phyloP scores from a whole-genome alignment of 2,329 filamentous ascomycete species.

The Harringtonia aguacate region DNA sequence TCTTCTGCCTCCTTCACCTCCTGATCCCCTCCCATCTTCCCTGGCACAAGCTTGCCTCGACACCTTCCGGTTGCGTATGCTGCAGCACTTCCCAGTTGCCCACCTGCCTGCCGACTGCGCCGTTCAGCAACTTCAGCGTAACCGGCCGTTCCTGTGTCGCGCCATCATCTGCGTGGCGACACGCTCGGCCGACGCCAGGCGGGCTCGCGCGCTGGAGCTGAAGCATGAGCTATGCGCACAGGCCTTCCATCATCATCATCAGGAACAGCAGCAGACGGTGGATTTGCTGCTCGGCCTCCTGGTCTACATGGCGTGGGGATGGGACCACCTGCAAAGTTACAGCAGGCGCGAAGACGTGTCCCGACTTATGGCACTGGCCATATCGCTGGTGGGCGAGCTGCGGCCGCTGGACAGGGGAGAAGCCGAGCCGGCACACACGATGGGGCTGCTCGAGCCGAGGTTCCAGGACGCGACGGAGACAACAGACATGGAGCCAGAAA shows the following conservation, averaged over 20 bases:
- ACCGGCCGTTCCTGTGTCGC: constrained; percentile 22
- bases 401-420: constrained; percentile 17
- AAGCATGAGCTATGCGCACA: constrained; percentile 17
- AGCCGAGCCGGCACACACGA: too few species aligned
- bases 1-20: too few species aligned
- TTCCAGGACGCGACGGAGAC: not conserved
- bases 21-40: too few species aligned
- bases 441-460: too few species aligned
- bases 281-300: constrained; percentile 24
- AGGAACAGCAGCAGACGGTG: constrained; percentile 15
- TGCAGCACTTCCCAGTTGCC: constrained; percentile 24
- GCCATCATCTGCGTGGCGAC: constrained; percentile 23
- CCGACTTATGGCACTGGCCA: constrained; percentile 24
- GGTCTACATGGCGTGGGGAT: constrained; percentile 26
- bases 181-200: constrained; percentile 17
- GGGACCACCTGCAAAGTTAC: constrained; percentile 17
- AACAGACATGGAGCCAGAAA: constrained; percentile 14
- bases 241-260: too few species aligned
- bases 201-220: constrained; percentile 17
- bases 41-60: constrained; percentile 10
- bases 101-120: constrained; percentile 17
- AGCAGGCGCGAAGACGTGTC: constrained; percentile 20
- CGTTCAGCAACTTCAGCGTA: constrained; percentile 18
- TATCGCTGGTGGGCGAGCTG: constrained; percentile 25
- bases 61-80: constrained; percentile 22